Base-by-base conservation (phyloP, 1,284 basidiomycete species). In the Mycena sp. region DNA sequence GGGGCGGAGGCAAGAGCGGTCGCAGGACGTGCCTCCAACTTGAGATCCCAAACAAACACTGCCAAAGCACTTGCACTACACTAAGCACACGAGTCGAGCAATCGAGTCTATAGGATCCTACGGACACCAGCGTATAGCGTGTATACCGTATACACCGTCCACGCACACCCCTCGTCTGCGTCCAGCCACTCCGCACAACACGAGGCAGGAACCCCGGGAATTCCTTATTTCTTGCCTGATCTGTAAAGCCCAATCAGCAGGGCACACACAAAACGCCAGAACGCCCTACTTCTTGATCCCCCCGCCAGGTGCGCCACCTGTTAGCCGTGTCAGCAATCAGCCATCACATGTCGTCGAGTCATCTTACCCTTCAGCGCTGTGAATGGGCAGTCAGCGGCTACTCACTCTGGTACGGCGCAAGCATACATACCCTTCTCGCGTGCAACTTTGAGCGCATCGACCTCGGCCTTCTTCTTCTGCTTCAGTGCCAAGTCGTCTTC, bases 221-320 rank as follows among this genome's bases (percentile, higher is more conserved):
- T 26, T 26, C 52, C 14, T 28, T 82, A 90, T 76, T 91, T 90
- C 86, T 91, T 91, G 53, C 87, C 87, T 38, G 89, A 91, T 77
- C 90, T 91, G 68, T 30, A 54, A 41, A 55, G 17, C 6, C 56
- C 60, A 54, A 60, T 69, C 48, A 70, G 64, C 58, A 37, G 7
- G 45, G 56, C 25, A 40, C n/a, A 58, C 44, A 62, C 58, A 16
- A 41, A 41, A 59, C 40, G 55, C 37, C 30, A 46, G 16, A 38
- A 61, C 23, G 10, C 41, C 81, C 67, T 74, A 92, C 92, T 93
- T 92, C 85, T 93, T 93, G 81, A 93, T 91, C 37, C 92, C 92
- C 48, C 85, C 85, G 25, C 19, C 91, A 56, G 87, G 83, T 28
- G 89, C 78, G 32, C 91, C 90, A 69, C 85, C 91, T 87, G 73